Evolutionary conservation across 441 rosid species (phyloP).

Genomic region (Iberis amara): DNA sequence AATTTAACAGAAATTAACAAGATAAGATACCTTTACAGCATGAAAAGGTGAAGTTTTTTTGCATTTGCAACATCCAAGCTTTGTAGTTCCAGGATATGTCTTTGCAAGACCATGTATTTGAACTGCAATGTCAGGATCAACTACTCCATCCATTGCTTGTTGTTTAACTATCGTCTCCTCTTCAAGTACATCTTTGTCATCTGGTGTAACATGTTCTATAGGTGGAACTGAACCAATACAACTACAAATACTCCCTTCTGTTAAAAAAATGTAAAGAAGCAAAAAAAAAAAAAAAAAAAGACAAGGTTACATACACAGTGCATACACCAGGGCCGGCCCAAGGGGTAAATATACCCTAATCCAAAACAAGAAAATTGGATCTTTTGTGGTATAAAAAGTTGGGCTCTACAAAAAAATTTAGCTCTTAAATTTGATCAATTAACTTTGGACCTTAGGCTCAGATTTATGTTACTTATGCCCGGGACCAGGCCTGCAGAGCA

Average conservation of each 20-base stretch:
- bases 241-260: constrained; percentile 86
- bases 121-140: constrained; percentile 65
- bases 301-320: too few species aligned
- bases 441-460: too few species aligned
- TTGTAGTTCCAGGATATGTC: constrained; percentile 67
- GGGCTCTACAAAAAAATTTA: too few species aligned
- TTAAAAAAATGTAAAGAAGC: too few species aligned
- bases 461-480: too few species aligned
- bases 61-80: constrained; percentile 69
- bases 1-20: constrained; percentile 1
- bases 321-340: too few species aligned
- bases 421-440: too few species aligned
- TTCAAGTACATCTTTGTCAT: constrained; percentile 83
- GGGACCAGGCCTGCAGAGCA: too few species aligned
- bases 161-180: constrained; percentile 68
- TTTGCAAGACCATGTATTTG: constrained; percentile 81
- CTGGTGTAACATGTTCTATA: constrained; percentile 44
- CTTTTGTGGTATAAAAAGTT: too few species aligned
- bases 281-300: too few species aligned
- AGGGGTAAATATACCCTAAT: too few species aligned
- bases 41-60: constrained; percentile 71
- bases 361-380: too few species aligned
- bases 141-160: constrained; percentile 41
- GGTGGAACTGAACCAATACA: constrained; percentile 64
- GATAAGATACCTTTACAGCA: constrained; percentile 58